phyloP scores from a whole-genome alignment of 495 filamentous ascomycete species.

The Gamarada debralockiae region DNA sequence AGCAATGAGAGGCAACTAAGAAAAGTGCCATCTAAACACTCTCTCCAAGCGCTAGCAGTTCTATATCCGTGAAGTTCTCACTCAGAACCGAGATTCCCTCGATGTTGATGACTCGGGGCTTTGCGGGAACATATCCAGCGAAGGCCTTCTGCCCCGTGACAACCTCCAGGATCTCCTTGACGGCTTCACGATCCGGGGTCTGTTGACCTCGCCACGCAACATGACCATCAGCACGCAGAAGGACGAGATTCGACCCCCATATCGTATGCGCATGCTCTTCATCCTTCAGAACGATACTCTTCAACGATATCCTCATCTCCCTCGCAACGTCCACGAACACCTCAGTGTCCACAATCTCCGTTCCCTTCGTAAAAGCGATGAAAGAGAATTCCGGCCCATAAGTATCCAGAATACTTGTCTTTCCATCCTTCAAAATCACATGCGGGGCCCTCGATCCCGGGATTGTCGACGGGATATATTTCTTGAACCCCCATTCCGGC shows the following conservation, averaged over 20 bases:
- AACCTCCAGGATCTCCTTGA: too few species aligned
- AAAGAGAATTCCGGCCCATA: constrained; percentile 29
- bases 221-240: constrained; percentile 19
- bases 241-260: constrained; percentile 20
- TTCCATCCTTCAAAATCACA: constrained; percentile 28
- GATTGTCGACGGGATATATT: constrained; percentile 27
- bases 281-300: background rate
- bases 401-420: constrained; percentile 27
- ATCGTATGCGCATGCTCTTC: background rate
- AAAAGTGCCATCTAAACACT: too few species aligned
- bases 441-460: constrained; percentile 30
- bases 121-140: too few species aligned
- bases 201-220: background rate
- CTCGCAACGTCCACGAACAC: background rate
- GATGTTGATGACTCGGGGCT: too few species aligned
- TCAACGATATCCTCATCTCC: background rate
- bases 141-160: too few species aligned
- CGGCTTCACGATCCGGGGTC: too few species aligned
- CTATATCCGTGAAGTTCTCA: too few species aligned
- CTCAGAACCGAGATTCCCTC: too few species aligned
- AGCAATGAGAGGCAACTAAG: too few species aligned
- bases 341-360: background rate
- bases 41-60: too few species aligned
- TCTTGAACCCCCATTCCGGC: background rate
- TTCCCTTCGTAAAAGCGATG: constrained; percentile 23